Percentiles rank a stretch among this genome's conserved stretches.
Conservation (phyloP, 345 rosid species). For the Eucalyptus microcorys region DNA sequence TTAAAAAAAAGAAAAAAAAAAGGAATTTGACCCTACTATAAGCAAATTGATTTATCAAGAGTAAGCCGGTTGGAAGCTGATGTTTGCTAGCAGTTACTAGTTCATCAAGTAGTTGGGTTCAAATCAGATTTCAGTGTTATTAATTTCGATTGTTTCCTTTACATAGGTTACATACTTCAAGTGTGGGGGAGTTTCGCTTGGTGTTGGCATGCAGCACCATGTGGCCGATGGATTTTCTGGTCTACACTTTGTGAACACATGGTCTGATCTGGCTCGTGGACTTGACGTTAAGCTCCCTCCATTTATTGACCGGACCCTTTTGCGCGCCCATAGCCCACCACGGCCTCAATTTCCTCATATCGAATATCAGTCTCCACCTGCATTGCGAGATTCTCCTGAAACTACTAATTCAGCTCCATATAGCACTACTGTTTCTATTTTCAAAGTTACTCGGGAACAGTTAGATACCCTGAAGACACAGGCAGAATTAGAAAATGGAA, state of each 20-base stretch:
- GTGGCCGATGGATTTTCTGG: constrained; percentile 16
- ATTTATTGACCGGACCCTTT: constrained; percentile 74
- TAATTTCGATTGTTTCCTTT: background rate
- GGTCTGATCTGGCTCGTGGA: constrained; percentile 97
- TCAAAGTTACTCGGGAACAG: constrained; percentile 52
- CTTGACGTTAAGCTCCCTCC: constrained; percentile 61
- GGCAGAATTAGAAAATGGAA: constrained; percentile 52
- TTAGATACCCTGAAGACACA: constrained; percentile 53
- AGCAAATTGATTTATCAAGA: background rate
- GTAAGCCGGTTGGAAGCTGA: background rate
- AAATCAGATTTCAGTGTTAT: background rate
- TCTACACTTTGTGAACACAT: constrained; percentile 82
- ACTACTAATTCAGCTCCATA: constrained; percentile 16
- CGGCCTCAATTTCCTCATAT: constrained; percentile 61
- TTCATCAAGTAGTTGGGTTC: background rate
- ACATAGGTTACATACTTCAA: background rate
- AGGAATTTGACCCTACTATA: background rate
- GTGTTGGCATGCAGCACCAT: constrained; percentile 27
- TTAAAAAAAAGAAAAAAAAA: background rate
- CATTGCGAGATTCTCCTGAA: background rate
- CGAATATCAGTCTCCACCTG: constrained; percentile 22
- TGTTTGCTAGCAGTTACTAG: background rate
- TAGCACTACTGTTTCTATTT: constrained; percentile 37
- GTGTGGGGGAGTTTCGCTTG: constrained; percentile 49
- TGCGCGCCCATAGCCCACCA: constrained; percentile 85